Evolutionary conservation across 1,284 basidiomycete species (phyloP).

Genomic region (Volvariella surrecta): DNA sequence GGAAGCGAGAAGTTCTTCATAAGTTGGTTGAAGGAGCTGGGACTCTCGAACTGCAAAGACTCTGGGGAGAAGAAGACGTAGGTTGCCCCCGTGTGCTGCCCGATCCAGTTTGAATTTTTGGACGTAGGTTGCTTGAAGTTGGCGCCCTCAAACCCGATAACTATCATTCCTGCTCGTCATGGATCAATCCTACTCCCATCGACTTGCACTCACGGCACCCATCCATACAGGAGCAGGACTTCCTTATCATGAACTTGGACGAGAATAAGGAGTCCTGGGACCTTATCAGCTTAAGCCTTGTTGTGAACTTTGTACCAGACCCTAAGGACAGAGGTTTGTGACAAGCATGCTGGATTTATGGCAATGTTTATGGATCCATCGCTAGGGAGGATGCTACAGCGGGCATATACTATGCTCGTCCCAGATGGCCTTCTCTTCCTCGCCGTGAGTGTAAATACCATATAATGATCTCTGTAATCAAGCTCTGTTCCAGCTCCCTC

Average conservation of each 20-base stretch:
- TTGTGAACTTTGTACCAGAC: slow-evolving; percentile 83
- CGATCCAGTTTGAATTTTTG: neutral
- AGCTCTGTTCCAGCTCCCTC: slow-evolving; percentile 49
- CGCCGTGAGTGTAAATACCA: slow-evolving; percentile 38
- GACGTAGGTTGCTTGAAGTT: slow-evolving; percentile 69
- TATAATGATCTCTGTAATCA: neutral
- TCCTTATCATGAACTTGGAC: slow-evolving; percentile 49
- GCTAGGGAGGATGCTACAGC: slow-evolving; percentile 65
- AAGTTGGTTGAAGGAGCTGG: slow-evolving; percentile 59
- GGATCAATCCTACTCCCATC: slow-evolving; percentile 70
- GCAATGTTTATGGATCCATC: no score
- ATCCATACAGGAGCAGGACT: slow-evolving; percentile 73
- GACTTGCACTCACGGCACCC: slow-evolving; percentile 80
- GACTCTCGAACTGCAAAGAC: slow-evolving; percentile 22
- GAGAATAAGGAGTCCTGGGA: slow-evolving; percentile 57
- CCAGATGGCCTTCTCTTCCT: slow-evolving; percentile 61
- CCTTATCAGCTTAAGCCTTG: slow-evolving; percentile 74
- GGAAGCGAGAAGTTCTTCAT: slow-evolving; percentile 78
- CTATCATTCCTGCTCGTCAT: slow-evolving; percentile 52
- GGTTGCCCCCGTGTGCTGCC: slow-evolving; percentile 10
- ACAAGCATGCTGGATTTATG: neutral
- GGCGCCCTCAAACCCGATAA: slow-evolving; percentile 82
- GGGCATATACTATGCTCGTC: slow-evolving; percentile 55
- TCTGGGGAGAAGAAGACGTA: slow-evolving; percentile 32
- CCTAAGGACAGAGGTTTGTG: slow-evolving; percentile 49